Evolutionary conservation across 2,329 filamentous ascomycete species (phyloP), one percentile per base, ranked within the genome.

Genomic region (Endoconidiophora laricicola): DNA sequence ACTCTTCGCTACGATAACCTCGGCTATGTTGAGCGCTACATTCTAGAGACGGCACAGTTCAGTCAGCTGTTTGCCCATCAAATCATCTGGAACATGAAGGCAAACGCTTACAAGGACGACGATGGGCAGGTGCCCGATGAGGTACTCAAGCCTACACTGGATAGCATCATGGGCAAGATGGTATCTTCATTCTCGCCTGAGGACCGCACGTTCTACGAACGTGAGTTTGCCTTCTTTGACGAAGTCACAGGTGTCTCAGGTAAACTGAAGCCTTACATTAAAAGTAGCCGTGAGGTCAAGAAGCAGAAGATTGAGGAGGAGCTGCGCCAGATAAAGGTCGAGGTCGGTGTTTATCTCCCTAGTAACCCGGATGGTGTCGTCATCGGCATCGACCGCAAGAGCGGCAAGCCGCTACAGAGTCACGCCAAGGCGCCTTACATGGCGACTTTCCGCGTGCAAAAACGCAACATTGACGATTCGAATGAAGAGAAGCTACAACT

Each of bases 21-120:
- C 22, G 91, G 91, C 50, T 98, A 98, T 60, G 88, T 95, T 2
- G 87, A 95, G 64, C 78, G 90, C 42, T 98, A 95, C 61, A 96
- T 98, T 50, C 73, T 96, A 14, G 91, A 99, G 66, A 95, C 93
- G 0, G 91, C 88, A 1, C 90, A 93, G 58, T 88, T 94, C 60
- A 96, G 91, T n/a, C 91, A 96, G 63, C 69, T 96, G 6, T 98
- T 98, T 64, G 90, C 93, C 2, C 93, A 99, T 63, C 91, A 99
- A 60, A 96, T 98, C 57, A 98, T 99, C 61, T 99, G 93, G 91
- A 99, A 98, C 63, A 98, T 99, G 83, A 98, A 96, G 63, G 91
- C 91, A 29, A 99, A 98, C 63, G 85, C 88, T 1, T 98, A 85
- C 72, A 98, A 95, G 63, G 93, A 98, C 56, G 90, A 98, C 59